Evolutionary conservation across 2,329 filamentous ascomycete genomes (phyloP).

Genomic region (Plectosphaerella plurivora): DNA sequence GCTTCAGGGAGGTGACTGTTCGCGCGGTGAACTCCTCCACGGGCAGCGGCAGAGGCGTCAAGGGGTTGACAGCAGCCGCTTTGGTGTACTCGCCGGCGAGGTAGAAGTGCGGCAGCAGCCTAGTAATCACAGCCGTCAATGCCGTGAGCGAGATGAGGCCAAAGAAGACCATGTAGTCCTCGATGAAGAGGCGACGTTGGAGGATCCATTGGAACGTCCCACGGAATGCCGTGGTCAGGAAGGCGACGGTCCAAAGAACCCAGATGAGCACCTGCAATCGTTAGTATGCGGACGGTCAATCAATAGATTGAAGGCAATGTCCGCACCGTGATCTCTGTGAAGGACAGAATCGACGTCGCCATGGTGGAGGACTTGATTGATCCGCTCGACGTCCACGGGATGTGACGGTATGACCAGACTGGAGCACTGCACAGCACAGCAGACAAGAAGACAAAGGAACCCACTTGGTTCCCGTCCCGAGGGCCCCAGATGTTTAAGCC

Average conservation of each 20-base stretch:
- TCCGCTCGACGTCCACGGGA: too few relatives aligned
- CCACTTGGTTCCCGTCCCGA: too few relatives aligned
- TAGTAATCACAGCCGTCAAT: constrained; percentile 1
- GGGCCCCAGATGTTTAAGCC: too few relatives aligned
- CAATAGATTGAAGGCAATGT: too few relatives aligned
- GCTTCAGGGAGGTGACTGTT: constrained; percentile 2
- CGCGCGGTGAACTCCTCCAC: constrained; percentile 1
- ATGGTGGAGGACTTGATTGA: neutral
- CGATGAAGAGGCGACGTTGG: constrained; percentile 3
- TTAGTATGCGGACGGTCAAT: too few relatives aligned
- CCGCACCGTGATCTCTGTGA: constrained; percentile 6
- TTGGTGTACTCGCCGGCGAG: constrained; percentile 7
- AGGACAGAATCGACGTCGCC: constrained; percentile 1
- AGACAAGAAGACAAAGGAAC: too few relatives aligned
- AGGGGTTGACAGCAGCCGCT: constrained; percentile 1
- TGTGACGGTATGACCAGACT: too few relatives aligned
- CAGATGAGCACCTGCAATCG: constrained; percentile 3
- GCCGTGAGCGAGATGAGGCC: constrained; percentile 5
- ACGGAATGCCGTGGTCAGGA: constrained; percentile 4
- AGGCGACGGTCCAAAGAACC: constrained; percentile 2
- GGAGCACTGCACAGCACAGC: too few relatives aligned
- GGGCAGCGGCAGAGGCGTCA: neutral
- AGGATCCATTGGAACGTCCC: constrained; percentile 7
- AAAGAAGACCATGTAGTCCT: constrained; percentile 5
- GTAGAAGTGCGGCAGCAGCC: constrained; percentile 5